phyloP scores from a whole-genome alignment of 2,329 filamentous ascomycete genomes.

The Raffaelea deltoideospora region DNA sequence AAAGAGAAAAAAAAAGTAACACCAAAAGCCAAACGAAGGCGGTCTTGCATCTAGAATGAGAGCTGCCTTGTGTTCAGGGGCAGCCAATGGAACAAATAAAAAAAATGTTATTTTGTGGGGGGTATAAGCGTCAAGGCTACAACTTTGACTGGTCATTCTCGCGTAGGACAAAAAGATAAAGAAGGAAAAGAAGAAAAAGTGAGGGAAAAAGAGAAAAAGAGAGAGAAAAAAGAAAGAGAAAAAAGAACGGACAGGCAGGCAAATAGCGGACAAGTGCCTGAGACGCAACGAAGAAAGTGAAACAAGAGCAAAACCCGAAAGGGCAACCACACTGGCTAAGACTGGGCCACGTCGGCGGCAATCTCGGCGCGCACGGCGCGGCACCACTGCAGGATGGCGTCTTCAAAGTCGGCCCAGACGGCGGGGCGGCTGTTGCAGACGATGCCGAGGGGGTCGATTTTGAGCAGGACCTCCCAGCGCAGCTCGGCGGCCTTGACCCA shows the following conservation, averaged over 20 bases:
- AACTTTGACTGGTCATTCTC: too few relatives aligned
- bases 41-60: too few relatives aligned
- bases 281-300: neutral
- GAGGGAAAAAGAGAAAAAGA: neutral
- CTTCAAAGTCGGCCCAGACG: constrained; percentile 71
- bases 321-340: neutral
- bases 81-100: too few relatives aligned
- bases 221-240: neutral
- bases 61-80: too few relatives aligned
- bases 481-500: constrained; percentile 95
- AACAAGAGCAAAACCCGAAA: neutral
- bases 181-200: neutral
- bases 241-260: neutral
- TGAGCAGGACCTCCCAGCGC: constrained; percentile 75
- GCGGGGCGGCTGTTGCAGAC: constrained; percentile 57
- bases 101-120: too few relatives aligned
- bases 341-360: constrained; percentile 38
- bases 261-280: neutral
- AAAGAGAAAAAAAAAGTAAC: too few relatives aligned
- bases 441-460: constrained; percentile 72
- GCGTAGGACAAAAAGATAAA: neutral
- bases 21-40: too few relatives aligned
- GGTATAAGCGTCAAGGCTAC: too few relatives aligned
- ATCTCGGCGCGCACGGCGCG: constrained; percentile 71
- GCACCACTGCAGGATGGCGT: constrained; percentile 72